Conservation (phyloP, 257 asterid species). For the Eucommia ulmoides region DNA sequence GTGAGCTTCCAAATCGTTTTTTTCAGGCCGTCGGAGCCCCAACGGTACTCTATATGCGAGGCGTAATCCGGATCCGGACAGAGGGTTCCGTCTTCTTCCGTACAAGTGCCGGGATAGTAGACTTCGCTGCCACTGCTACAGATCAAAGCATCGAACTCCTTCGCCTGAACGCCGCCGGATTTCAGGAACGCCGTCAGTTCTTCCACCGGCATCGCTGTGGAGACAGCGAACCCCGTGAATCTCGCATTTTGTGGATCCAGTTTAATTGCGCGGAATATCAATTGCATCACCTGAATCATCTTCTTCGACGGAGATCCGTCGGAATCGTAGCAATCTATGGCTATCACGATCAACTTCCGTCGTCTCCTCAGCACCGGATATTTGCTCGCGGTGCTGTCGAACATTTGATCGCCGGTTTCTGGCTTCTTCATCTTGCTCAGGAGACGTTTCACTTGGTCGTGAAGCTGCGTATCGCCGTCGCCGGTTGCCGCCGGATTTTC, state of each 20-base stretch:
- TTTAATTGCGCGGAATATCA: slow-evolving; percentile 42
- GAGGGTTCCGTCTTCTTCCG: slow-evolving; percentile 42
- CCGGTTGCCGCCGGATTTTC: slow-evolving; percentile 19
- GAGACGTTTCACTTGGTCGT: slow-evolving; percentile 58
- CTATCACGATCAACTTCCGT: slow-evolving; percentile 49
- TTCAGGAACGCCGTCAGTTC: slow-evolving; percentile 43
- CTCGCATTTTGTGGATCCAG: slow-evolving; percentile 39
- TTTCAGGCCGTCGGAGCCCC: slow-evolving; percentile 78
- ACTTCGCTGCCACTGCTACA: slow-evolving; percentile 84
- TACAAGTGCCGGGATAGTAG: slow-evolving; percentile 46
- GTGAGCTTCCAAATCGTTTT: slow-evolving; percentile 75
- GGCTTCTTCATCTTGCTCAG: slow-evolving; percentile 52
- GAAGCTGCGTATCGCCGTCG: slow-evolving; percentile 31
- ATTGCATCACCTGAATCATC: slow-evolving; percentile 40
- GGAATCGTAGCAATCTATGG: slow-evolving; percentile 61
- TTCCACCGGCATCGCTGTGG: slow-evolving; percentile 64
- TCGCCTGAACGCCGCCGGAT: slow-evolving; percentile 35
- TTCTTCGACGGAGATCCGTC: slow-evolving; percentile 49
- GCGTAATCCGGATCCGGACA: slow-evolving; percentile 57
- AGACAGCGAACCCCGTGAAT: slow-evolving; percentile 46
- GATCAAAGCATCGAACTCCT: slow-evolving; percentile 64
- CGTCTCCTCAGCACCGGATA: slow-evolving; percentile 61
- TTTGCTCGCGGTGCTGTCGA: slow-evolving; percentile 35
- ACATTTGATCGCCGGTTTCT: slow-evolving; percentile 15
- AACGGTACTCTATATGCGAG: slow-evolving; percentile 69